These are phyloP conservation scores for Breynia disticha DNA, from an alignment of 441 rosid genomes.

Conservation along the genomic window DNA sequence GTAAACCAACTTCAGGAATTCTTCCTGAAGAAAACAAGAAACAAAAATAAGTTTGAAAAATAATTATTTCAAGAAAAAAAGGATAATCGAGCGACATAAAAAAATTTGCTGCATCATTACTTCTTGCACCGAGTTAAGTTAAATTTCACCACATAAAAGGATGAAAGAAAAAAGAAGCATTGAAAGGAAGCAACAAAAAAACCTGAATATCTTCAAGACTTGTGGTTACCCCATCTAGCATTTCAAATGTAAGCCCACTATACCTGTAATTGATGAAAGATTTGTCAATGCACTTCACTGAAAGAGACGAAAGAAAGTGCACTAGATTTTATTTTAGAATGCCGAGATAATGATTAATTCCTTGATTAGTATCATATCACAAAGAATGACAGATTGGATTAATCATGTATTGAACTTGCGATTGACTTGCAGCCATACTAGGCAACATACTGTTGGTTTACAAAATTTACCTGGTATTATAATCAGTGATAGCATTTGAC, in stretches of 20 bases:
- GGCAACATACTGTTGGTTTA: background rate
- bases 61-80: slow-evolving; percentile 12
- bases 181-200: background rate
- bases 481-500: slow-evolving; percentile 60
- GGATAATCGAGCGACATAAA: slow-evolving; percentile 5
- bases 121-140: slow-evolving; percentile 2
- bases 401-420: too few relatives aligned
- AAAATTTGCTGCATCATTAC: background rate
- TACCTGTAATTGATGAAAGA: slow-evolving; percentile 34
- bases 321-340: background rate
- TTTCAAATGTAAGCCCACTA: slow-evolving; percentile 82
- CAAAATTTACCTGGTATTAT: slow-evolving; percentile 66
- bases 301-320: background rate
- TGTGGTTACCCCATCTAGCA: slow-evolving; percentile 76
- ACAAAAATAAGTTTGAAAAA: slow-evolving; percentile 13
- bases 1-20: slow-evolving; percentile 67
- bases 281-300: background rate
- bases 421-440: too few relatives aligned
- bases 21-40: slow-evolving; percentile 53
- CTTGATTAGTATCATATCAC: background rate
- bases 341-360: background rate
- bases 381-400: background rate
- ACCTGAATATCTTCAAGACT: slow-evolving; percentile 78
- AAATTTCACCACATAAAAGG: background rate
- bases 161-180: background rate